Conservation (phyloP, 2,329 filamentous ascomycete species). For the Alternaria sp. region DNA sequence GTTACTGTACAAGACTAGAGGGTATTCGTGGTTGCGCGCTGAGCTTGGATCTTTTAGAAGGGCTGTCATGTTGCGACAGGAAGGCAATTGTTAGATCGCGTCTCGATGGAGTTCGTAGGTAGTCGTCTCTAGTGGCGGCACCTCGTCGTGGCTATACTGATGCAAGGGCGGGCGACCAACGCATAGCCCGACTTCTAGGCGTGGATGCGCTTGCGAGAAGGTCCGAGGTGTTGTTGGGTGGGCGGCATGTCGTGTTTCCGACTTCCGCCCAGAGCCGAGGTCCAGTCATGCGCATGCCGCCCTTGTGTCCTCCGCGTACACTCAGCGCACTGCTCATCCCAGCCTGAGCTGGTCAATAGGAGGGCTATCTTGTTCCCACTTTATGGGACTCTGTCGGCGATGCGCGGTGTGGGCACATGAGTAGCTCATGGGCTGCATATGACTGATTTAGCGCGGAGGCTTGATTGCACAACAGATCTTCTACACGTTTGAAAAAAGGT, state of each 20-base stretch:
- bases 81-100: too few species aligned
- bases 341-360: neutral
- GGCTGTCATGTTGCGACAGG: too few species aligned
- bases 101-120: neutral
- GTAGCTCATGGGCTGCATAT: neutral
- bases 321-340: neutral
- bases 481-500: neutral
- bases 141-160: neutral
- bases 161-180: neutral
- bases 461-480: neutral
- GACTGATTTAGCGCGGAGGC: neutral
- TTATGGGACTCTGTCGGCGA: neutral
- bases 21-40: neutral
- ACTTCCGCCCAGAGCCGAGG: neutral
- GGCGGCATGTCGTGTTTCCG: neutral
- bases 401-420: neutral
- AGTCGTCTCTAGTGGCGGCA: neutral
- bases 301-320: neutral
- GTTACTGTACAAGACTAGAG: neutral
- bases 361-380: neutral
- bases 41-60: too few species aligned
- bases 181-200: neutral
- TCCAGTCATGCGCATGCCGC: neutral
- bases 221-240: neutral
- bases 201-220: neutral